Evolutionary conservation across 164 flowering plant species (phyloP), one percentile per base, ranked within the genome.

Genomic region (Vitis rupestris): DNA sequence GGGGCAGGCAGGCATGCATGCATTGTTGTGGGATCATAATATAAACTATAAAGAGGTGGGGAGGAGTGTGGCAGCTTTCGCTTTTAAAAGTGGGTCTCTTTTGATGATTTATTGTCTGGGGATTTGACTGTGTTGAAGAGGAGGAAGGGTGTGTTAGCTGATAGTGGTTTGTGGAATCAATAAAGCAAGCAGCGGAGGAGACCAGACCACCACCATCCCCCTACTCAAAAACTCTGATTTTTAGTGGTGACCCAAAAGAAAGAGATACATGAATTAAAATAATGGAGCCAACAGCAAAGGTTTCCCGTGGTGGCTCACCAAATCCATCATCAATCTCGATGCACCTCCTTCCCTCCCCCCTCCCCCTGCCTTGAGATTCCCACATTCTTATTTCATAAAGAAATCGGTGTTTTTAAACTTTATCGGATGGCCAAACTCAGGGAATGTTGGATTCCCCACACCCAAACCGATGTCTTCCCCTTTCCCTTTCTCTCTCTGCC

Each of bases 401-500:
- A 68, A 59, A 23, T 23, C 63, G 73, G 70, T 72, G 61, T 72
- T 76, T 80, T 85, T 81, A 76, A 82, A 67, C 69, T 83, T 83
- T 85, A 76, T 68, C 83, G 84, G 72, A 79, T 88, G 90, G 86
- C 82, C 82, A 79, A 84, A 72, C 85, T 62, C 86, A 84, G 87
- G 79, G 91, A 88, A 85, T 86, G 92, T 90, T 83, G 85, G 90
- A 90, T 85, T 88, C 90, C 81, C 80, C 69, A 70, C 70, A 67
- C 64, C 53, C 66, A 67, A 74, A 70, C 68, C 65, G 68, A 65
- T 6, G 61, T 23, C 65, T 69, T 44, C 55, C 67, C 49, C 53
- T 51, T n/a, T 61, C 61, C 59, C 19, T 23, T 11, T 27, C 51
- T 37, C 47, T 27, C 55, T 56, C 23, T 16, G 27, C 61, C n/a